Conservation (phyloP, 768 basidiomycete genomes). For the Neoboletus magnificus region DNA sequence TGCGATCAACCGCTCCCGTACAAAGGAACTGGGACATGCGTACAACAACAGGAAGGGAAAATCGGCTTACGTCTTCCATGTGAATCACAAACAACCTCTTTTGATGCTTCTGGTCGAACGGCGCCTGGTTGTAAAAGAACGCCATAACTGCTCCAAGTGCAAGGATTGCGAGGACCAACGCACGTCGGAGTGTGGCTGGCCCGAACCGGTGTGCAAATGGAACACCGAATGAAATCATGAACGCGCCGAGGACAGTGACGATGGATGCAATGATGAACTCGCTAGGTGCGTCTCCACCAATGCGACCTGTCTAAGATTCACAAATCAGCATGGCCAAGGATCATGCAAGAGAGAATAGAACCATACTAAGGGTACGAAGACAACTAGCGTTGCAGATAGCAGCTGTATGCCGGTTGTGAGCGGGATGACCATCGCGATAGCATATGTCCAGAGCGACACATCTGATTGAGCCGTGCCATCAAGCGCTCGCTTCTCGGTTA, state of each 20-base stretch:
- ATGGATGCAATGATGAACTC: constrained; percentile 88
- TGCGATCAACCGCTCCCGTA: not conserved
- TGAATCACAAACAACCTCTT: constrained; percentile 83
- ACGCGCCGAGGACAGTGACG: constrained; percentile 53
- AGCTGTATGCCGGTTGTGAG: constrained; percentile 58
- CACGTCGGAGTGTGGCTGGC: constrained; percentile 33
- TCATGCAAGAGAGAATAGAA: not conserved
- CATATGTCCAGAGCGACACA: constrained; percentile 62
- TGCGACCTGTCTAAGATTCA: constrained; percentile 65
- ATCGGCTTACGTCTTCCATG: constrained; percentile 70
- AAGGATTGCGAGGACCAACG: constrained; percentile 45
- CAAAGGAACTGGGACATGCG: not conserved
- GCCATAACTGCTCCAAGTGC: constrained; percentile 51
- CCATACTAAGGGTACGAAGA: constrained; percentile 84
- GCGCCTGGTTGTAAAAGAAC: constrained; percentile 53
- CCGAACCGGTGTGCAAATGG: constrained; percentile 78
- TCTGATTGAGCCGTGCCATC: constrained; percentile 21
- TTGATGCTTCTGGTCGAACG: constrained; percentile 85
- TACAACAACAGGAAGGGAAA: not conserved
- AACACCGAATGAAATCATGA: constrained; percentile 55
- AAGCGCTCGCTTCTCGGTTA: not conserved
- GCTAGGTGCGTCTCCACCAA: constrained; percentile 77
- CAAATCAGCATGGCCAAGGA: constrained; percentile 2
- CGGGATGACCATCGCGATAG: constrained; percentile 53
- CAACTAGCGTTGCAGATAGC: constrained; percentile 62